Base-by-base conservation (phyloP, 257 asterid genomes). In the Pogostemon cablin region DNA sequence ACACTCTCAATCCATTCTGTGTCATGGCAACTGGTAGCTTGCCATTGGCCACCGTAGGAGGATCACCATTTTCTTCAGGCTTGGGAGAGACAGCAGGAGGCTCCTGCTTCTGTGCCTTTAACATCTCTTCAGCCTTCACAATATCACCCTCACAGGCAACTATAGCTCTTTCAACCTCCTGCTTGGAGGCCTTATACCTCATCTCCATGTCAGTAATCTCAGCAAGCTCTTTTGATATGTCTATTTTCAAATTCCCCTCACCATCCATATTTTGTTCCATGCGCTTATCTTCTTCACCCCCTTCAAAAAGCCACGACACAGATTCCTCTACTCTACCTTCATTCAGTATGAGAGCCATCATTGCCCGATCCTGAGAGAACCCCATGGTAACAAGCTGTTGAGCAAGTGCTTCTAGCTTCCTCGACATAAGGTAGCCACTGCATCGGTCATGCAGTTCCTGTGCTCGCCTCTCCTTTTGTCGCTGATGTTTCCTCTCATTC, bases 381-480 rank as follows among this genome's bases (percentile, higher is more conserved):
- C 98, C 99, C 99, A 95, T 95, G 11, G 90, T 84, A 57, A 95
- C 97, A 58, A 95, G 93, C 87, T 95, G 96, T 50, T 86, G 90
- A 60, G 96, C 90, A 61, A 93, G 87, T 15, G 82, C 79, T 77
- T 87, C 95, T 32, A 85, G 85, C 79, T 87, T 87, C 75, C 95
- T 85, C 0, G 95, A 87, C 88, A 85, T 85, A 25, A 87, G 86
- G 71, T 85, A 87, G 56, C 91, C 89, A 63, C 84, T 74, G 80
- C 95, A 87, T 44, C 84, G 83, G 57, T 87, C 95, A 42, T 82
- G 95, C 43, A 87, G 81, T 69, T 87, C 95, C 71, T 87, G 89
- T 41, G 95, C 91, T 38, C 95, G 87, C 72, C 85, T 87, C 81
- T 85, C 95, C 86, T 83, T 87, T 68, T 87, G 95, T 9, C 95